These are phyloP conservation scores for Citeromyces siamensis DNA, from an alignment of 1,139 yeast species.

Conservation along the genomic window DNA sequence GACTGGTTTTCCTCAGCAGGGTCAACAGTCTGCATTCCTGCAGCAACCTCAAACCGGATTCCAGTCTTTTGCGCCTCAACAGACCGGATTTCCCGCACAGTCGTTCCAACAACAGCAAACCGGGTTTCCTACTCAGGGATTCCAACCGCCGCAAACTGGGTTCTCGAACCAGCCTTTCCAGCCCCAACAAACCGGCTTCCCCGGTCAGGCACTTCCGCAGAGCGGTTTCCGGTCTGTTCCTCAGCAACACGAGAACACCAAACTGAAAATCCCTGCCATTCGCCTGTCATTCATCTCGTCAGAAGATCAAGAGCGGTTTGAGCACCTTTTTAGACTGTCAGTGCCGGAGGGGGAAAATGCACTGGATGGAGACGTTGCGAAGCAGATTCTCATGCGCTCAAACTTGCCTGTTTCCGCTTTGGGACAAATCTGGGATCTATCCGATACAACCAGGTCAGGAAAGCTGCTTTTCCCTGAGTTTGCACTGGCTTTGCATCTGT, in stretches of 20 bases:
- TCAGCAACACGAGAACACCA: conserved; percentile 17
- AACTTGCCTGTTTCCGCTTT: conserved; percentile 64
- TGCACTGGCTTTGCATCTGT: conserved; percentile 83
- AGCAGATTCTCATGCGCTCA: conserved; percentile 70
- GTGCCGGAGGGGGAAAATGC: conserved; percentile 72
- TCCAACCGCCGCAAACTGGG: conserved; percentile 14
- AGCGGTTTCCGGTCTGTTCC: conserved; percentile 22
- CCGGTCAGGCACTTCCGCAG: conserved; percentile 20
- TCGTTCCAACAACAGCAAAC: conserved; percentile 17
- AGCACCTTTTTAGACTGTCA: conserved; percentile 65
- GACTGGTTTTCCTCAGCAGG: conserved; percentile 4
- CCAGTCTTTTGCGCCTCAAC: conserved; percentile 12
- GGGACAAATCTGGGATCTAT: conserved; percentile 83
- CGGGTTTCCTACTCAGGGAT: conserved; percentile 10
- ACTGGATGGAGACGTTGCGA: conserved; percentile 66
- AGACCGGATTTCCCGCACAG: conserved; percentile 18
- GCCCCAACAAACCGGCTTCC: conserved; percentile 21
- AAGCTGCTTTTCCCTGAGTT: conserved; percentile 85
- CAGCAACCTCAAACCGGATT: conserved; percentile 18
- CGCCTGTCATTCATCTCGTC: conserved; percentile 78
- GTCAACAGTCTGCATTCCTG: conserved; percentile 16
- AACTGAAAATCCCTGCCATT: conserved; percentile 45
- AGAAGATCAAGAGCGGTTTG: conserved; percentile 78
- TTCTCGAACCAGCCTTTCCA: conserved; percentile 12
- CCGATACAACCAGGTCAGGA: conserved; percentile 84